Base-by-base conservation (phyloP, 108 stramenopile genomes). In the Pseudonitzschia delicatissima region DNA sequence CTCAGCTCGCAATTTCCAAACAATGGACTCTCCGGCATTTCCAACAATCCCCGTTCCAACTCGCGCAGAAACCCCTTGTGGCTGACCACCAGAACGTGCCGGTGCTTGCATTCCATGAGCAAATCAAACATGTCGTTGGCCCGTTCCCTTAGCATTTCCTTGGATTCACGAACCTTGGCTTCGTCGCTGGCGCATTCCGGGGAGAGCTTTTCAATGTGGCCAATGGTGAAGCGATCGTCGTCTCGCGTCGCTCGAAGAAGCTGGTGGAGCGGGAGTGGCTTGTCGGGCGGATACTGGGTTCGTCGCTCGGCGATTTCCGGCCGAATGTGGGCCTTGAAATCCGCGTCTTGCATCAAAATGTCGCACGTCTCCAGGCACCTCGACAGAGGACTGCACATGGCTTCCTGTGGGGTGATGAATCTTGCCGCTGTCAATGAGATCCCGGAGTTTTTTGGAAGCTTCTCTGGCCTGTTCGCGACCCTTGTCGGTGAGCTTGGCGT, bases 41-140 rank as follows among this genome's bases (percentile, higher is more conserved):
- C 82, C 36, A 87, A 67, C 11, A 69, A 64, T 13, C 82, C 87
- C 27, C 87, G 79, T 62, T 87, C 87, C 49, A 87, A 57, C 49
- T 84, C 83, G 18, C 83, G 66, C 36, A 87, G 50, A 66, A 80
- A 87, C 12, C 79, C 87, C 68, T 87, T 84, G 73, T 87, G 87
- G 18, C 72, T 80, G 13, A 87, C 74, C n/a, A 87, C 60, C 20
- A 69, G 48, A 45, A 87, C 68, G 37, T 67, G 64, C 21, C 66
- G 57, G 32, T 72, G 67, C n/a, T 75, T 53, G 27, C 68, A 68
- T 48, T 84, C 79, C 21, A 64, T 33, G 47, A 87, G 60, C 31
- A 87, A 44, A 48, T 78, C 51, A 45, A 87, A 81, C 34, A 87
- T 45, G 26, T 74, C 51, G 11, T 68, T 47, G 18, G 83, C 80